Evolutionary conservation across 192 early-diverging fungal species (phyloP), one percentile per base, ranked within the genome.

Genomic region (Martensiomyces pterosporus): DNA sequence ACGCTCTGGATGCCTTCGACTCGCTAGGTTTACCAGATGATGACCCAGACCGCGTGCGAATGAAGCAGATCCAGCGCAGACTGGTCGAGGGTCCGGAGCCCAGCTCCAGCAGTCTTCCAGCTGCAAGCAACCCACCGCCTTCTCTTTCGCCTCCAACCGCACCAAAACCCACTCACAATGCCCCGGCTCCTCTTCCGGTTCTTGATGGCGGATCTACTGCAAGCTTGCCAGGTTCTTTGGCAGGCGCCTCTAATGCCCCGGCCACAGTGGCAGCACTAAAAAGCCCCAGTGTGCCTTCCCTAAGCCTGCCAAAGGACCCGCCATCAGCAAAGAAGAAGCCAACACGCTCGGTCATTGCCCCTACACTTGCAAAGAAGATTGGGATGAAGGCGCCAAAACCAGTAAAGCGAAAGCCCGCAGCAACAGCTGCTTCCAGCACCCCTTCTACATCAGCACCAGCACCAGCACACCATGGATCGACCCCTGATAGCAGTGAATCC

Each of bases 1-100:
- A 75, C 29, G 78, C 78, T 9, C 54, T 61, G 1, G 39, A 41
- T 4, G 82, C 82, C 10, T 80, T 83, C 37, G 78, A 83, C 39
- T 42, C 26, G 21, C 59, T 83, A 21, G 73, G 67, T 0, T 49
- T 83, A 10, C 10, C 64, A 2, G 29, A 46, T 2, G 74, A 79
- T 50, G 78, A 79, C 24, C 56, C 75, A 2, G 76, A 76, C 4
- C 74, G 81, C 16, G 22, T 37, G 47, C 59, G 54, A 7, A 40
- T 66, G 15, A 13, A 25, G 50, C 34, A 25, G 29, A 13, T 52
- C 3, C 45, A 45, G 16, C 45, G 41, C 19, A 55, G 46, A 17
- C 29, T 63, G 23, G 16, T 2, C 1, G 21, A 32, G 12, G 29
- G 29, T 5, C 29, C 29, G 12, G 29, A 32, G 29, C 29, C 5